phyloP scores from a whole-genome alignment of 129 eudicot genomes.

The Escallonia herrerae region DNA sequence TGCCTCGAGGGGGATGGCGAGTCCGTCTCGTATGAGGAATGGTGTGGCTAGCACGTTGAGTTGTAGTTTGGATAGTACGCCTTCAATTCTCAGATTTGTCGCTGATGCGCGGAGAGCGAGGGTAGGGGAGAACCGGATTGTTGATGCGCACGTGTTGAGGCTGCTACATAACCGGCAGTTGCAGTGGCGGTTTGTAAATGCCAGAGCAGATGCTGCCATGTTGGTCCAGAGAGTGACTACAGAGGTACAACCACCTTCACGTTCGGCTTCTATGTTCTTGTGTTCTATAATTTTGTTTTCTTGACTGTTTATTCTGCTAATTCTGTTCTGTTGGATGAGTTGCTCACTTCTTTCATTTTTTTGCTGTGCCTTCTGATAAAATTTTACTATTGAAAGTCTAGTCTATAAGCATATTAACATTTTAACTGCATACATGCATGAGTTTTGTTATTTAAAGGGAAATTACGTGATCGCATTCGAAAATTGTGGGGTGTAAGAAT shows the following conservation, averaged over 20 bases:
- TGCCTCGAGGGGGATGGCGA: constrained; percentile 44
- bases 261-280: background rate
- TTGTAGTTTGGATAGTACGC: constrained; percentile 27
- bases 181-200: constrained; percentile 91
- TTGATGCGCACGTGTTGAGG: constrained; percentile 71
- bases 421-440: too few species aligned
- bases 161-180: constrained; percentile 58
- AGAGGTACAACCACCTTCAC: constrained; percentile 43
- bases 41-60: constrained; percentile 19
- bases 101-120: constrained; percentile 74
- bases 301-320: background rate
- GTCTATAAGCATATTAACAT: too few species aligned
- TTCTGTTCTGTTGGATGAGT: too few species aligned
- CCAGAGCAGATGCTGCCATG: constrained; percentile 66
- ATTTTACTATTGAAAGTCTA: background rate
- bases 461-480: too few species aligned
- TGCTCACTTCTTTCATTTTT: background rate
- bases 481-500: too few species aligned
- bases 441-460: too few species aligned
- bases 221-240: constrained; percentile 40
- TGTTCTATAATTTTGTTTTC: background rate
- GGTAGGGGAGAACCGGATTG: constrained; percentile 63
- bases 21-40: constrained; percentile 52
- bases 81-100: constrained; percentile 63
- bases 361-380: constrained; percentile 7